Evolutionary conservation across 129 eudicot species (phyloP), one percentile per base, ranked within the genome.

Genomic region (Flaveria sonorensis): DNA sequence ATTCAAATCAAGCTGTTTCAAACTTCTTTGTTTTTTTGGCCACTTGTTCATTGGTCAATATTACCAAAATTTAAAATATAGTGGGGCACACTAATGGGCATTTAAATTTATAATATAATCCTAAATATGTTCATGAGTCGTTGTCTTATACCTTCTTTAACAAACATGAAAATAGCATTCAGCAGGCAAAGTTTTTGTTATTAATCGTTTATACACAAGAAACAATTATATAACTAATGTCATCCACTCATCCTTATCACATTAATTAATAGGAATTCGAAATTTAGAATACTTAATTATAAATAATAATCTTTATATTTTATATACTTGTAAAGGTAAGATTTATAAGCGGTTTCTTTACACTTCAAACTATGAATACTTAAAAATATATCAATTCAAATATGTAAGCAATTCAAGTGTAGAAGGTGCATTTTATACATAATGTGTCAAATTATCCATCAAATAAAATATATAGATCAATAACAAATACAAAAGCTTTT

Each of bases 1-100:
- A n/a, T 66, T 16, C 16, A 64, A 11, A 36, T 64, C 47, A 32
- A 66, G 48, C 40, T 36, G 48, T 39, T 66, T 66, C 51, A n/a
- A 66, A 66, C 28, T 66, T 66, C 28, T 36, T 40, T 40, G 15
- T n/a, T 66, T 8, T 66, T 36, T 65, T 18, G 71, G 16, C 71
- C 51, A 39, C 50, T 39, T 36, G 51, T 66, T 51, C 71, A 66
- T 66, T 39, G 50, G 71, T 39, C 71, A 66, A 40, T 19, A n/a
- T 66, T 36, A 9, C 21, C 0, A 63, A 28, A 32, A 28, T 30
- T 0, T 28, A 14, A 63, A 28, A 14, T 30, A 14, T 15, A 63
- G 69, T 30, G 69, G 68, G 69, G 16, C 69, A 63, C 69, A 32
- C 69, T 63, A 63, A 30, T 15, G 69, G 46, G 32, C 45, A 63